phyloP scores from a whole-genome alignment of 805 yeast species.

The Saccharomycopsis fodiens region DNA sequence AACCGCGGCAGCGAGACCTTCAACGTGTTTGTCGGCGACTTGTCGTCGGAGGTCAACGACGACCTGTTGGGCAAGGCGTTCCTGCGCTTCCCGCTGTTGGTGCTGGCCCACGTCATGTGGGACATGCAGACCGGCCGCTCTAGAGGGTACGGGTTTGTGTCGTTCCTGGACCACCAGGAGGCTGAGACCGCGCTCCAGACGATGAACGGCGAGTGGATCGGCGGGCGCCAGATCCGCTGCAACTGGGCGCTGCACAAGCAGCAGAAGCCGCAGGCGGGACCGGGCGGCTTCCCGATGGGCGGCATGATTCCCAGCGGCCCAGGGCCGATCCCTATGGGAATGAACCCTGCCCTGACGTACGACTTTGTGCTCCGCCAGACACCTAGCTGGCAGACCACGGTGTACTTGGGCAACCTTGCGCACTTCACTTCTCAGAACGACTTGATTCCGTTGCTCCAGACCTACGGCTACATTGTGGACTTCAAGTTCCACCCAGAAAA shows the following conservation, averaged over 20 bases:
- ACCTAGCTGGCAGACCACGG: constrained; percentile 80
- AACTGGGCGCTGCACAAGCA: constrained; percentile 84
- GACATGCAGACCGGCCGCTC: constrained; percentile 92
- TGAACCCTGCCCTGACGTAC: constrained; percentile 44
- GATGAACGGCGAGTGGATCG: constrained; percentile 67
- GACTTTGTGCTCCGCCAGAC: constrained; percentile 70
- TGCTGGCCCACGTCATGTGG: constrained; percentile 94
- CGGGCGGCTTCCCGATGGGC: constrained; percentile 21
- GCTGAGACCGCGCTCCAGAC: constrained; percentile 67
- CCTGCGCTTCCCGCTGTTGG: constrained; percentile 46
- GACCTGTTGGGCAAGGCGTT: constrained; percentile 57
- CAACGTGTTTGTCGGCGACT: constrained; percentile 81
- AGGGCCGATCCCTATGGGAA: constrained; percentile 16
- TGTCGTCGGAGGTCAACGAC: constrained; percentile 76
- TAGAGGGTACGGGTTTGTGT: constrained; percentile 86
- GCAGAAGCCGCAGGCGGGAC: constrained; percentile 25
- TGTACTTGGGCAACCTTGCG: constrained; percentile 79
- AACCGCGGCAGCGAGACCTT: constrained; percentile 44
- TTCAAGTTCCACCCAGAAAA: constrained; percentile 72
- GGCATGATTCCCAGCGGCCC: constrained; percentile 19
- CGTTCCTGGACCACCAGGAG: constrained; percentile 56
- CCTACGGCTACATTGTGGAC: constrained; percentile 77
- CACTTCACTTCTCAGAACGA: constrained; percentile 69
- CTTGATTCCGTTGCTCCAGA: constrained; percentile 63
- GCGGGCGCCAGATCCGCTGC: constrained; percentile 72